Evolutionary conservation across 2,329 filamentous ascomycete species (phyloP), one percentile per base, ranked within the genome.

Genomic region (Fusarium irregulare): DNA sequence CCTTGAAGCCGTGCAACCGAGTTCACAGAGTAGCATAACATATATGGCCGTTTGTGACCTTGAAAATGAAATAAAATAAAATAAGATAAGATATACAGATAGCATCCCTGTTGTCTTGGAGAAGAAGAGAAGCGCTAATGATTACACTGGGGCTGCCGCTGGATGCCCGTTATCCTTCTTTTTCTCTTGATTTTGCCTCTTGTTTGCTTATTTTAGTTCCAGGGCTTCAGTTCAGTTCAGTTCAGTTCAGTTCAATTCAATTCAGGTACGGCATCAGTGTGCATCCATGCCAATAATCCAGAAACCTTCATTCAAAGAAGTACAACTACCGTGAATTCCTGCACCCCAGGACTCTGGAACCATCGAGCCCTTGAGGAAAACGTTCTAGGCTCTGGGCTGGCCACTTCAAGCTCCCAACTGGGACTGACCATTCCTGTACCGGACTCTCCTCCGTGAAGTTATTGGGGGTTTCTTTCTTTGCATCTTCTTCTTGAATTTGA

Each of bases 321-420:
- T 3, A 28, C 41, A 41, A 63, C 42, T 55, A 58, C 32, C 48
- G 47, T 51, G 20, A 14, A 55, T 28, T 50, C 18, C 30, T 58
- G 56, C 56, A 56, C 67, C 59, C 61, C 53, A 51, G 47, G 27
- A 59, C 59, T 67, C 66, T 60, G 66, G 37, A 70, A 23, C 46
- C 53, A 28, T 59, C 48, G 30, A 59, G 53, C 45, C 44, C 48
- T 70, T 49, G 37, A 50, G 55, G 40, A 53, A 16, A 30, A 13
- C 48, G 67, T 68, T 70, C 68, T 68, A 65, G 67, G 64, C 68
- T 64, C 48, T 51, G 50, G 20, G 48, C 41, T 60, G 48, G 51
- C 34, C 47, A n/a, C n/a, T 46, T 37, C 49, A 64, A 41, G 55
- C 41, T 60, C 46, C 48, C 48, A 60, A 59, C 21, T 32, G 44